These are phyloP conservation scores for Inga oerstediana DNA, from an alignment of 306 rosid genomes.

Conservation along the genomic window DNA sequence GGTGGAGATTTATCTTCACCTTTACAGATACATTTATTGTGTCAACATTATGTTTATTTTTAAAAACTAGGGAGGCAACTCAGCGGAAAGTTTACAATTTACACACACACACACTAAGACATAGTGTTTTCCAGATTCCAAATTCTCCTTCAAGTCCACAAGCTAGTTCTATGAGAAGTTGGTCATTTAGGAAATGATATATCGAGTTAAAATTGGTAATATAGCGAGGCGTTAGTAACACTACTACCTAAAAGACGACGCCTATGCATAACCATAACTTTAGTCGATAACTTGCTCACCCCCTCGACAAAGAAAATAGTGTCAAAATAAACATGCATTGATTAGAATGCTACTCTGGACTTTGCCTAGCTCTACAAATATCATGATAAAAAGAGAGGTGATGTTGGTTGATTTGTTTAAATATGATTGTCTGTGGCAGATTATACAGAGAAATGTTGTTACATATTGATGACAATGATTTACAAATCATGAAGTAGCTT, in stretches of 20 bases:
- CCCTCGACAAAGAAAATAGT: neutral
- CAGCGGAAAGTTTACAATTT: neutral
- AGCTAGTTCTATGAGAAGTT: neutral
- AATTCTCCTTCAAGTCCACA: neutral
- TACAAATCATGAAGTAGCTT: neutral
- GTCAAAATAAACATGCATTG: neutral
- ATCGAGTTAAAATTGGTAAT: neutral
- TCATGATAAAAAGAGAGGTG: neutral
- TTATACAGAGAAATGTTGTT: neutral
- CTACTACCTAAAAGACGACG: neutral
- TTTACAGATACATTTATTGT: neutral
- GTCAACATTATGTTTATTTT: neutral
- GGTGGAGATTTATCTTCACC: neutral
- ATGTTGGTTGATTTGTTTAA: neutral
- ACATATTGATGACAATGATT: neutral
- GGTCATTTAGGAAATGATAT: neutral
- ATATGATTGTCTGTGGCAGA: neutral
- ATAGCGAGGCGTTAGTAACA: neutral
- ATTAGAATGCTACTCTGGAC: neutral
- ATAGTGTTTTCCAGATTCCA: neutral
- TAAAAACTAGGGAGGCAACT: neutral
- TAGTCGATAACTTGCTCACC: neutral
- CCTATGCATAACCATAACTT: neutral
- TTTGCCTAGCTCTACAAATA: neutral
- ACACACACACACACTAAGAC: neutral